Evolutionary conservation across 208 protist genomes (phyloP).

Genomic region (Leishmania amazonensis): DNA sequence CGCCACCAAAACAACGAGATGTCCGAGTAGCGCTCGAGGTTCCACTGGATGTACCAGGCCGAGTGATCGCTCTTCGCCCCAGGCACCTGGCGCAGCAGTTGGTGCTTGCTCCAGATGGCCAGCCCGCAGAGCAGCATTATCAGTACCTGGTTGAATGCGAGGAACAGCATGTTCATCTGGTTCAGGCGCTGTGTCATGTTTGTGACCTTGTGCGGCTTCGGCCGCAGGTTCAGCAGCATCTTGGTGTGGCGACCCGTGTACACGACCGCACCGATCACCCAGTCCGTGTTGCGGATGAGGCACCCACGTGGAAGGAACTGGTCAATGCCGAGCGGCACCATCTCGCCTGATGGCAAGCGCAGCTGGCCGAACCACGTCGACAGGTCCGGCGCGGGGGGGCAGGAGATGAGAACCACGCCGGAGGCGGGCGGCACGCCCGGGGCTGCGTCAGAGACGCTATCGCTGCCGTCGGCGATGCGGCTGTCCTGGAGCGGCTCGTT

Average conservation of each 20-base stretch:
- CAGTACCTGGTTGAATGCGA: conserved; percentile 65
- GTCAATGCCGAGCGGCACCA: conserved; percentile 72
- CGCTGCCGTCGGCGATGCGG: neutral
- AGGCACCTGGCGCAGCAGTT: conserved; percentile 27
- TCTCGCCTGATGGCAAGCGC: conserved; percentile 47
- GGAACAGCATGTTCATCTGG: conserved; percentile 74
- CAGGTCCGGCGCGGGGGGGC: conserved; percentile 61
- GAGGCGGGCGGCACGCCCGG: neutral
- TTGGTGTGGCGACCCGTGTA: conserved; percentile 92
- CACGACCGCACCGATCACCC: conserved; percentile 77
- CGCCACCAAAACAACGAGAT: conserved; percentile 58
- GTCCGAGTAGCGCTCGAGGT: conserved; percentile 45
- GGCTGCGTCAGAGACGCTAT: neutral
- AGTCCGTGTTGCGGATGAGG: conserved; percentile 90
- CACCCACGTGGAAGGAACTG: conserved; percentile 90
- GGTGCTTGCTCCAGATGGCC: conserved; percentile 44
- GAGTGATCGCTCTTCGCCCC: conserved; percentile 30
- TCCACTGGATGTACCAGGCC: conserved; percentile 78
- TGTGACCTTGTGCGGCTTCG: conserved; percentile 65
- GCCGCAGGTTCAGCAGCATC: conserved; percentile 81
- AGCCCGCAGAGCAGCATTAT: conserved; percentile 64
- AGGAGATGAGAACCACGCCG: conserved; percentile 58
- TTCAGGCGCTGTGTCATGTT: conserved; percentile 74
- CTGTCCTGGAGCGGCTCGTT: neutral
- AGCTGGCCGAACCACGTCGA: conserved; percentile 75